These are phyloP conservation scores for Nepenthes gracilis DNA, from an alignment of 148 eudicot species.

Conservation along the genomic window DNA sequence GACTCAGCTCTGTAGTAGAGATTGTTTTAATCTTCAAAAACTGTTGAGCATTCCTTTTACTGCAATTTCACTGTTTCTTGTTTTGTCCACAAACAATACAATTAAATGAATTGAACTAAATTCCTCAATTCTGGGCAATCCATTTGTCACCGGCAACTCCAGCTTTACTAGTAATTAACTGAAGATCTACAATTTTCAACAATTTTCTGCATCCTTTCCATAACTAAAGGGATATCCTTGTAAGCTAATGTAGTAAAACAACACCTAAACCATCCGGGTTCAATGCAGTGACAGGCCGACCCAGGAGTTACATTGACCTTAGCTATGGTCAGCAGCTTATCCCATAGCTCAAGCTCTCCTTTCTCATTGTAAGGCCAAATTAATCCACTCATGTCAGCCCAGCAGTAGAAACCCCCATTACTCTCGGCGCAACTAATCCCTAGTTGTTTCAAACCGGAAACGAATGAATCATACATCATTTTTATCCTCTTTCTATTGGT, in stretches of 20 bases:
- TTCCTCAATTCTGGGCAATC: too few relatives aligned
- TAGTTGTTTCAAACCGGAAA: slow-evolving; percentile 45
- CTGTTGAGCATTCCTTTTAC: too few relatives aligned
- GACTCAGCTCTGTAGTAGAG: too few relatives aligned
- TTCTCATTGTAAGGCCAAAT: slow-evolving; percentile 59
- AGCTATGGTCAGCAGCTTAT: slow-evolving; percentile 58
- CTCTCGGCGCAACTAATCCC: slow-evolving; percentile 62
- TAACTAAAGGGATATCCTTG: slow-evolving; percentile 54
- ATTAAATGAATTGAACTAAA: too few relatives aligned
- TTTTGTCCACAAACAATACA: too few relatives aligned
- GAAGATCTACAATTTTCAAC: slow-evolving; percentile 28
- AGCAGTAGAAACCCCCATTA: slow-evolving; percentile 77
- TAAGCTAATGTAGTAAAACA: slow-evolving; percentile 65
- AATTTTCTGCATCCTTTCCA: slow-evolving; percentile 49
- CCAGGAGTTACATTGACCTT: slow-evolving; percentile 79
- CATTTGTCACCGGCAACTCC: too few relatives aligned
- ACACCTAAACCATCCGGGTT: slow-evolving; percentile 95
- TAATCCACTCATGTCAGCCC: slow-evolving; percentile 73
- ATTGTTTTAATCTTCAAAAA: too few relatives aligned
- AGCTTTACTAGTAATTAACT: too few relatives aligned
- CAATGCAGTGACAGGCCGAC: slow-evolving; percentile 77
- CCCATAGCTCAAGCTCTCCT: slow-evolving; percentile 89
- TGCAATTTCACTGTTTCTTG: too few relatives aligned
- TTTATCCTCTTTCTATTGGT: slow-evolving; percentile 44
- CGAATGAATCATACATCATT: slow-evolving; percentile 45